Percentiles rank a stretch among this genome's conserved stretches.
phyloP scores from a whole-genome alignment of 352 stramenopile genomes.

The Pythium monospermum region DNA sequence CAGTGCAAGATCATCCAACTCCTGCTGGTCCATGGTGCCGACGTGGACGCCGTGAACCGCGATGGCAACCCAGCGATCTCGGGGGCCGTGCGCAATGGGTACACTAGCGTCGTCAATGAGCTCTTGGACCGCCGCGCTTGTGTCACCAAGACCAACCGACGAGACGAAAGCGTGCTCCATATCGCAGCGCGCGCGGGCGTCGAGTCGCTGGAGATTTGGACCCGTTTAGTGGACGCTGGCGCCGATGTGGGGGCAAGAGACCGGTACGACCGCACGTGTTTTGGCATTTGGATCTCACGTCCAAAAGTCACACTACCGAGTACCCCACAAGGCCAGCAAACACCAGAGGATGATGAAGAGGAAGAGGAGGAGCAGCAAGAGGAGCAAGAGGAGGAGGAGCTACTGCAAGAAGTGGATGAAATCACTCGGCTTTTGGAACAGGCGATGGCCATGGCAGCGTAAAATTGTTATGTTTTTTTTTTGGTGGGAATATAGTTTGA shows the following conservation, averaged over 20 bases:
- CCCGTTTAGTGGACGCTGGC: conserved; percentile 20
- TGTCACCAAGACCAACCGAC: conserved; percentile 1
- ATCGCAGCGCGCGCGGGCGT: conserved; percentile 27
- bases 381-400: no score
- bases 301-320: no score
- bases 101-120: conserved; percentile 9
- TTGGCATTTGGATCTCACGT: conserved; percentile 18
- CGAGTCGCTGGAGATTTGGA: conserved; percentile 22
- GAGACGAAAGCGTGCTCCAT: conserved; percentile 22
- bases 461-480: no score
- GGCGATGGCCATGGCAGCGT: no score
- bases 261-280: conserved; percentile 23
- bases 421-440: no score
- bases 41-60: conserved; percentile 10
- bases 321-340: no score
- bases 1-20: conserved; percentile 25
- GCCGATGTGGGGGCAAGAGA: conserved; percentile 26
- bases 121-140: not conserved
- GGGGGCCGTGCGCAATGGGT: conserved; percentile 23
- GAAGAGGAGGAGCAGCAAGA: no score
- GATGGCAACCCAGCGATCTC: conserved; percentile 21
- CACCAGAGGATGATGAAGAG: no score
- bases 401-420: no score
- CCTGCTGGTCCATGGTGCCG: conserved; percentile 21
- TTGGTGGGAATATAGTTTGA: no score